Evolutionary conservation across 1,284 basidiomycete genomes (phyloP).

Genomic region (Ganoderma lingzhi): DNA sequence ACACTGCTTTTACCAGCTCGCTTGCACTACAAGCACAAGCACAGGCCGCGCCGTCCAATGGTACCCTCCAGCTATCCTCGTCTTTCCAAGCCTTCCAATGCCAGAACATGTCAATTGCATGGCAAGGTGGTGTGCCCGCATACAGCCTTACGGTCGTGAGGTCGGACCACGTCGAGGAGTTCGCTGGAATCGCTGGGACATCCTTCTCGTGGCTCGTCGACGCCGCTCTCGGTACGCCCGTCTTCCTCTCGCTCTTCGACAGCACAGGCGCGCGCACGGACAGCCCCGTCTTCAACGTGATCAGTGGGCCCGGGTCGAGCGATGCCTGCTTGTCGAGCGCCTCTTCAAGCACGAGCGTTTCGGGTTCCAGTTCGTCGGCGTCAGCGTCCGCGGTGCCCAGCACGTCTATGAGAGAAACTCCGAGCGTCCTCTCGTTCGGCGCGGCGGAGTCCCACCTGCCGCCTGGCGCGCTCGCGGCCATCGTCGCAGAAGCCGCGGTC

Average conservation of each 20-base stretch:
- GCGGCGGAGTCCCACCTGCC: background rate
- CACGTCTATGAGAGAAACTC: background rate
- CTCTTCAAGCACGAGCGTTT: background rate
- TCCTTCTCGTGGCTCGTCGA: slow-evolving; percentile 2
- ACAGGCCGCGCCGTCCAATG: background rate
- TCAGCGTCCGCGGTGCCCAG: background rate
- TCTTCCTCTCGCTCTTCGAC: background rate
- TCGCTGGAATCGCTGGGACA: background rate
- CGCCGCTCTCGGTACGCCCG: background rate
- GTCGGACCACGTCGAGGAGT: slow-evolving; percentile 4
- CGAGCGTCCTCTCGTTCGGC: background rate
- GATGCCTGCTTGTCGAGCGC: background rate
- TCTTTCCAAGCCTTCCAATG: background rate
- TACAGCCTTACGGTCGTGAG: slow-evolving; percentile 2
- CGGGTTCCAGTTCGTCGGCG: background rate
- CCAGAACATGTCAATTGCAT: background rate
- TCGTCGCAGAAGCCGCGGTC: background rate
- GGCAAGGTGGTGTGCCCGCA: background rate
- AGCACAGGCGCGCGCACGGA: slow-evolving; percentile 2
- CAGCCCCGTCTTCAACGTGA: background rate
- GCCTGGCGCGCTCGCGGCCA: background rate
- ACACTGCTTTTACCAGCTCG: background rate
- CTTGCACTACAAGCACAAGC: background rate
- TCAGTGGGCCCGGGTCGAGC: background rate
- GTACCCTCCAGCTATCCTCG: background rate